Evolutionary conservation across 1,284 basidiomycete genomes (phyloP), one percentile per base, ranked within the genome.

Genomic region (Cyathus olla): DNA sequence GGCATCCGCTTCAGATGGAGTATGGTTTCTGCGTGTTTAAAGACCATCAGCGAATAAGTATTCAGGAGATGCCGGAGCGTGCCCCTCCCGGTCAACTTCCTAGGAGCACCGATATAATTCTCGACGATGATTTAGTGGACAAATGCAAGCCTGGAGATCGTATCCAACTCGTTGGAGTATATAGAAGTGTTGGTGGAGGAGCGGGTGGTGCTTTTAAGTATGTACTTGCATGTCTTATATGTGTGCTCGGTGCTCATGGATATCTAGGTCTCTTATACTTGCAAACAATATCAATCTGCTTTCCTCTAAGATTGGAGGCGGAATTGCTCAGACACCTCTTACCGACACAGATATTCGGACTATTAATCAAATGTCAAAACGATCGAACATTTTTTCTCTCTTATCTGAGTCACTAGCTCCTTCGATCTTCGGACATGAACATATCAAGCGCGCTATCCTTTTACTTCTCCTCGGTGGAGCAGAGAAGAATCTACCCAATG

Each of bases 1-100:
- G 95, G 2, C 90, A 92, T 72, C 83, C 90, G 6, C 83, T 99
- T 51, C 88, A 96, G 72, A 98, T 94, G 72, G 98, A 99, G 81
- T 99, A 92, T 74, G 98, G 98, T 13, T 85, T 93, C 64, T 96
- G 94, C 72, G 90, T 93, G 5, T 99, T 98, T 85, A 88, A 95
- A 60, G 98, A 99, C 80, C 95, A 99, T 80, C 98, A 99, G 80
- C 91, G 95, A 66, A 95, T 99, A 73, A 96, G 92, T 73, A 98
- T 99, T 64, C 98, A 99, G 79, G 98, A 99, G 76, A 99, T 99
- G 97, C 98, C 98, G 1, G 98, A 99, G 80, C 90, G 97, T 17
- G 97, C 98, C 9, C 98, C 98, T 21, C 93, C 98, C 22, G 98
- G 98, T 28, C 97, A 99, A 78, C 85, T 99, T 48, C 98, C 98